Evolutionary conservation across 2,329 filamentous ascomycete species (phyloP).

Genomic region (Verticillium zaregamsianum): DNA sequence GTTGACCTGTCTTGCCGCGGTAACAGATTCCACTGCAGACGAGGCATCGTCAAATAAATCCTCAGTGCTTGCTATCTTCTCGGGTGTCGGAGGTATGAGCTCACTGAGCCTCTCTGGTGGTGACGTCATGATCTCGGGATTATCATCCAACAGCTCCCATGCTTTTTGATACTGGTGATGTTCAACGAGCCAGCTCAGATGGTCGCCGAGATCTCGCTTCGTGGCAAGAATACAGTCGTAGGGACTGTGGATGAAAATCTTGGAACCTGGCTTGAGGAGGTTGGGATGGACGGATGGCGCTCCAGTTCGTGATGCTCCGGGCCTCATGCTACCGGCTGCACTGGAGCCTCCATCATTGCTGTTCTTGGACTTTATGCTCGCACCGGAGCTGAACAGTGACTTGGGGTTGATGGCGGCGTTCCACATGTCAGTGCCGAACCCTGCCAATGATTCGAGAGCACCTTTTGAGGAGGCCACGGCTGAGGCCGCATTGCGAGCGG

Average conservation of each 20-base stretch:
- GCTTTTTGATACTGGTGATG: constrained; percentile 77
- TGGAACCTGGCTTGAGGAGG: constrained; percentile 51
- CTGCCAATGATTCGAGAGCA: constrained; percentile 71
- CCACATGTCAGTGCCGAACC: constrained; percentile 74
- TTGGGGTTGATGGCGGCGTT: constrained; percentile 87
- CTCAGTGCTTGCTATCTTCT: constrained; percentile 36
- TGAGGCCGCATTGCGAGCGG: constrained; percentile 64
- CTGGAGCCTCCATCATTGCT: constrained; percentile 58
- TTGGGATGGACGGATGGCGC: constrained; percentile 39
- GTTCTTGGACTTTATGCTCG: constrained; percentile 64
- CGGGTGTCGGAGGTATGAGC: constrained; percentile 33
- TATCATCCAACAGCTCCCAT: constrained; percentile 84
- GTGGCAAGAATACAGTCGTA: constrained; percentile 95
- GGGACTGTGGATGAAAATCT: constrained; percentile 93
- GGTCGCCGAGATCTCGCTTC: constrained; percentile 80
- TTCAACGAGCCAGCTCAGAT: constrained; percentile 80
- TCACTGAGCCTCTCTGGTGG: constrained; percentile 35
- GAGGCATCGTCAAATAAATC: constrained; percentile 74
- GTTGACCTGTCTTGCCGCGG: constrained; percentile 6
- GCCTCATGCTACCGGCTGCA: constrained; percentile 26
- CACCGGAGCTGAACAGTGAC: constrained; percentile 79
- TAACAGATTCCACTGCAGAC: constrained; percentile 57
- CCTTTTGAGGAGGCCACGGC: constrained; percentile 63
- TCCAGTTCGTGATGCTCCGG: constrained; percentile 1
- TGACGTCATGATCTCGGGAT: constrained; percentile 66